phyloP scores from a whole-genome alignment of 2,329 filamentous ascomycete genomes.

The Plenodomus lindquistii region DNA sequence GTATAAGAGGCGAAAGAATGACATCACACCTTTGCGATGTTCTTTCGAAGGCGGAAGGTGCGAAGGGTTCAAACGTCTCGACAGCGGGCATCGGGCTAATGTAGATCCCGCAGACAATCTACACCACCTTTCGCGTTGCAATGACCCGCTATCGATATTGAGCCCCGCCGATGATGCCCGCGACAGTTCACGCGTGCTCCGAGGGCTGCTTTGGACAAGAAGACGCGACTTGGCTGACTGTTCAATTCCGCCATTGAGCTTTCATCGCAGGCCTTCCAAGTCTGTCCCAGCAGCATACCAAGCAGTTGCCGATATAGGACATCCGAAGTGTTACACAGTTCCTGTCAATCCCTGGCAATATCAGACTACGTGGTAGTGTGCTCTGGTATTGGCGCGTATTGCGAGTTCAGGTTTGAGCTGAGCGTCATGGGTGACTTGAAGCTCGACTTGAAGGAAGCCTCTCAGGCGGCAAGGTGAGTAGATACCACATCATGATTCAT shows the following conservation, averaged over 20 bases:
- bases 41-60: neutral
- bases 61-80: neutral
- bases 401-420: neutral
- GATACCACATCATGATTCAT: no score
- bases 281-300: neutral
- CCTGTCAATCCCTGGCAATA: neutral
- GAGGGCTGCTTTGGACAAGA: constrained; percentile 1
- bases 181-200: constrained; percentile 3
- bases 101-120: constrained; percentile 26
- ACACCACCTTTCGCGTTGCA: constrained; percentile 12
- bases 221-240: constrained; percentile 1
- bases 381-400: neutral
- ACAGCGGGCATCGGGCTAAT: constrained; percentile 32
- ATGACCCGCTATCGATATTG: constrained; percentile 26
- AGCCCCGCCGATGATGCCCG: constrained; percentile 7
- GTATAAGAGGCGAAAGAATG: neutral
- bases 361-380: neutral
- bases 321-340: neutral
- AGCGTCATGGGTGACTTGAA: constrained; percentile 6
- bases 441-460: neutral
- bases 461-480: constrained; percentile 12
- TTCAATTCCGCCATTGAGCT: constrained; percentile 2
- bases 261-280: neutral
- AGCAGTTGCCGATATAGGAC: neutral
- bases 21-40: neutral